Conservation (phyloP, 1,139 yeast species). For the Pichia sp. region DNA sequence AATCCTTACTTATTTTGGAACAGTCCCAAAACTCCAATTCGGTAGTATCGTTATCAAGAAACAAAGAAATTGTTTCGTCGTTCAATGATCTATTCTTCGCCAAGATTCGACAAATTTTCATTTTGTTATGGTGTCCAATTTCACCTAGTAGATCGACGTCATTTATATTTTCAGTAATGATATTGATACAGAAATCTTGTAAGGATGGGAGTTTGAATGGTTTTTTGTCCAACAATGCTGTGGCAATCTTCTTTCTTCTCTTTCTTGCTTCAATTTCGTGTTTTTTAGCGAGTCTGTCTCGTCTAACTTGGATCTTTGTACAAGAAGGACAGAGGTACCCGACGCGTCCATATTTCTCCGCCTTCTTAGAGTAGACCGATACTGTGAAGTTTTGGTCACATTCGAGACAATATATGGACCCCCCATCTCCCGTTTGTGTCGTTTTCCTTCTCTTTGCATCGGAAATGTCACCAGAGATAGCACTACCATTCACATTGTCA, state of each 20-base stretch:
- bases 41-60: slow-evolving; percentile 53
- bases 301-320: slow-evolving; percentile 37
- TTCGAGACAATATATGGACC: slow-evolving; percentile 41
- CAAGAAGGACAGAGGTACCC: slow-evolving; percentile 68
- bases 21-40: slow-evolving; percentile 85
- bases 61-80: slow-evolving; percentile 62
- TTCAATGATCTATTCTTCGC: slow-evolving; percentile 76
- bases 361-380: slow-evolving; percentile 56
- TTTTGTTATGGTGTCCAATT: slow-evolving; percentile 59
- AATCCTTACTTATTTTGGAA: slow-evolving; percentile 62
- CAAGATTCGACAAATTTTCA: slow-evolving; percentile 64
- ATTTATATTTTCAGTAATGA: slow-evolving; percentile 65
- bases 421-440: slow-evolving; percentile 26
- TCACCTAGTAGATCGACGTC: slow-evolving; percentile 76
- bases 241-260: slow-evolving; percentile 71
- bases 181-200: slow-evolving; percentile 73
- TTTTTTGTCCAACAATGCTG: slow-evolving; percentile 69
- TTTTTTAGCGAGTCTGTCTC: slow-evolving; percentile 40
- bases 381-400: slow-evolving; percentile 53
- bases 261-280: slow-evolving; percentile 60
- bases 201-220: slow-evolving; percentile 58
- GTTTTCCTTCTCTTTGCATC: not conserved
- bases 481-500: slow-evolving; percentile 33
- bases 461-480: no score
- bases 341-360: slow-evolving; percentile 35